Evolutionary conservation across 139 green algal species (phyloP).

Genomic region (Nannochloris sp.): DNA sequence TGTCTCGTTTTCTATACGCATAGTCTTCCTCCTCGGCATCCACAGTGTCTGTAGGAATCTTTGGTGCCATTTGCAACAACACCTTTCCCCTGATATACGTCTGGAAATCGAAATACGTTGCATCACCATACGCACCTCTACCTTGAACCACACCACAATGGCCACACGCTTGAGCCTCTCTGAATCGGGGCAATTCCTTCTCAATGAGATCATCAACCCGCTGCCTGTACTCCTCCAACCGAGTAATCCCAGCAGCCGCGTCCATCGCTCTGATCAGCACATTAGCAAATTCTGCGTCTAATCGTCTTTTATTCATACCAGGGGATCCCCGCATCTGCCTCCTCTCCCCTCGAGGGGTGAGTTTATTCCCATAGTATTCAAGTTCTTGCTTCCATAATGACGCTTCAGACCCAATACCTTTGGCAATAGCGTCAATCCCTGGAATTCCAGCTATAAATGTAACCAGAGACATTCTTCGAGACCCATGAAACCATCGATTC

Average conservation of each 20-base stretch:
- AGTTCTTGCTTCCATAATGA: too few relatives aligned
- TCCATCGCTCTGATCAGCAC: neutral
- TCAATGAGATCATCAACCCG: neutral
- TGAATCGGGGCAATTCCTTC: neutral
- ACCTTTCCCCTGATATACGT: neutral
- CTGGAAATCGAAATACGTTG: neutral
- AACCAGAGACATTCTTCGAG: too few relatives aligned
- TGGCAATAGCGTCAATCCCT: neutral
- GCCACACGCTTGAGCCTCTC: neutral
- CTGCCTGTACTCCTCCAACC: neutral
- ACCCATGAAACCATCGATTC: too few relatives aligned
- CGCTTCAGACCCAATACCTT: too few relatives aligned
- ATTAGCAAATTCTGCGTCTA: conserved; percentile 5
- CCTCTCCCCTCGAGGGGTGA: too few relatives aligned
- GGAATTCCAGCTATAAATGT: too few relatives aligned
- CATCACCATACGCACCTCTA: neutral
- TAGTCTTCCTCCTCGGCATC: neutral
- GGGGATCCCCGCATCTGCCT: neutral
- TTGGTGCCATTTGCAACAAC: neutral
- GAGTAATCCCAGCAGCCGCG: neutral
- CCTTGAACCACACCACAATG: neutral
- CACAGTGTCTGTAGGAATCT: neutral
- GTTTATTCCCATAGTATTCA: neutral
- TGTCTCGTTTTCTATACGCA: neutral
- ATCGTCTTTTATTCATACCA: neutral